Evolutionary conservation across 1,139 yeast genomes (phyloP).

Genomic region (Pichiaceae sp.): DNA sequence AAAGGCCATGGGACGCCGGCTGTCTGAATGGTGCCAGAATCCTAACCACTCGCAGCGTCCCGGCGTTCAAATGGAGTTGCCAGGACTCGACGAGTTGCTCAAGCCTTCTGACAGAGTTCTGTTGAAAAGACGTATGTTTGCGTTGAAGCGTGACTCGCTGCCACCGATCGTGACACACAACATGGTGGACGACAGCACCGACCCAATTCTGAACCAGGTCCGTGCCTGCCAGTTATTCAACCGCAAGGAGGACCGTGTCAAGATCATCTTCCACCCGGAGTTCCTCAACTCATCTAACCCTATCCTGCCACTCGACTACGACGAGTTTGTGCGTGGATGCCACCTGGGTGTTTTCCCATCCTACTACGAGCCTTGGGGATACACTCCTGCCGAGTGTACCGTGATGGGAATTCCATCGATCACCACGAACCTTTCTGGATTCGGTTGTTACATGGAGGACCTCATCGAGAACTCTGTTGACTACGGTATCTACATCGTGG

Average conservation of each 20-base stretch:
- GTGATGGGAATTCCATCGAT: slow-evolving; percentile 99
- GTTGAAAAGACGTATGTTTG: slow-evolving; percentile 87
- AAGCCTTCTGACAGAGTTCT: slow-evolving; percentile 85
- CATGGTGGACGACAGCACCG: slow-evolving; percentile 86
- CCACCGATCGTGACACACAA: slow-evolving; percentile 99
- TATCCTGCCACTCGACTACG: slow-evolving; percentile 85
- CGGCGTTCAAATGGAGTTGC: slow-evolving; percentile 34
- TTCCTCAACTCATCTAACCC: slow-evolving; percentile 94
- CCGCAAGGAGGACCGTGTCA: slow-evolving; percentile 83
- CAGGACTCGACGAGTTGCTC: slow-evolving; percentile 68
- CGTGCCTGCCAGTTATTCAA: slow-evolving; percentile 89
- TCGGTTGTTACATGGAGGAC: slow-evolving; percentile 98
- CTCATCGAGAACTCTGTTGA: slow-evolving; percentile 90
- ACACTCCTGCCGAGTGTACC: slow-evolving; percentile 98
- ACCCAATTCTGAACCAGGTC: slow-evolving; percentile 87
- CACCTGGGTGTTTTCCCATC: slow-evolving; percentile 98
- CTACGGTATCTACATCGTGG: slow-evolving; percentile 95
- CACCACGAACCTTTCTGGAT: slow-evolving; percentile 92
- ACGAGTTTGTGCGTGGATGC: slow-evolving; percentile 96
- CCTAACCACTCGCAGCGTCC: slow-evolving; percentile 22
- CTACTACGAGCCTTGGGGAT: slow-evolving; percentile 99
- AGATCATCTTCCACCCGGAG: slow-evolving; percentile 95
- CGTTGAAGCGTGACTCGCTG: slow-evolving; percentile 76
- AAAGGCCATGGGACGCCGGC: slow-evolving; percentile 74
- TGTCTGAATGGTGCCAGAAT: slow-evolving; percentile 72